Conservation (phyloP, 768 basidiomycete species). For the Lactarius quietus region DNA sequence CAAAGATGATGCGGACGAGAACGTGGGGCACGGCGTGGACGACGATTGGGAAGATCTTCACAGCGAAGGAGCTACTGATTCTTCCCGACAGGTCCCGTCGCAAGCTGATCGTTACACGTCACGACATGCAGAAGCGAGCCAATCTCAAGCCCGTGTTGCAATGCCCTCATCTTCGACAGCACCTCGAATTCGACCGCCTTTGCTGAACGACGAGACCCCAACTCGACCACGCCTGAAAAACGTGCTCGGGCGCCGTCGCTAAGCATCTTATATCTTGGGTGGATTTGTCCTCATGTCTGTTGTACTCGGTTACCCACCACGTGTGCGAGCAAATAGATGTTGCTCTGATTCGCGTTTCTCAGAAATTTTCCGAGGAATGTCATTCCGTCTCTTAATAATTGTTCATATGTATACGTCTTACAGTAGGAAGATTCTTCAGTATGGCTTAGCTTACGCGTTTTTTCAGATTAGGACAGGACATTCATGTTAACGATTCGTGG, state of each 20-base stretch:
- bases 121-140: conserved; percentile 13
- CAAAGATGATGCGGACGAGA: conserved; percentile 7
- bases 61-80: neutral
- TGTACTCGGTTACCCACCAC: conserved; percentile 4
- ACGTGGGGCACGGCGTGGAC: conserved; percentile 14
- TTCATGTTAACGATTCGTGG: neutral
- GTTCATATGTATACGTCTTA: neutral
- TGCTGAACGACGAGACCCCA: conserved; percentile 51
- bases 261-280: conserved; percentile 22
- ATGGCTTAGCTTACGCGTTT: conserved; percentile 2
- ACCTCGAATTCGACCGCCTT: conserved; percentile 37
- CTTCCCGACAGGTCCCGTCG: conserved; percentile 1
- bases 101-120: conserved; percentile 2
- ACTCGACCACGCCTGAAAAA: conserved; percentile 55
- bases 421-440: conserved; percentile 7
- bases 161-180: conserved; percentile 28
- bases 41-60: conserved; percentile 18
- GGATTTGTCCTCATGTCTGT: neutral
- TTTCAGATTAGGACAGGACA: conserved; percentile 7
- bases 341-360: conserved; percentile 11
- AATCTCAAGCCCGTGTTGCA: conserved; percentile 15
- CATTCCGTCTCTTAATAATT: conserved; percentile 1
- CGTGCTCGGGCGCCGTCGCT: conserved; percentile 46
- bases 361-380: neutral
- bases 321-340: conserved; percentile 16